Conservation (phyloP, 2,329 filamentous ascomycete species). For the Lachnellula arida region DNA sequence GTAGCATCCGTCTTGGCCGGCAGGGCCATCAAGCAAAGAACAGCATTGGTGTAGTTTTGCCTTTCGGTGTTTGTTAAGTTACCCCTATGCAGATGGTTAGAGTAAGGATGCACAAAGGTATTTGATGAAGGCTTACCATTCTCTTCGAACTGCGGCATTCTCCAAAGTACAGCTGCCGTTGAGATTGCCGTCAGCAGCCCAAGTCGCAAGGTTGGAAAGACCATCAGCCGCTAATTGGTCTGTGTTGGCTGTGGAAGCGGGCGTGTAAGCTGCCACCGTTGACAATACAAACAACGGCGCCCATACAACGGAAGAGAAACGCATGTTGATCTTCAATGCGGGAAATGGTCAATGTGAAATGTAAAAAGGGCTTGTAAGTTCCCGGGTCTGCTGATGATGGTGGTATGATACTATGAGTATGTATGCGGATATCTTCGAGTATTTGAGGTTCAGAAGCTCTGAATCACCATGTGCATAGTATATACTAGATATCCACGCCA, state of each 20-base stretch:
- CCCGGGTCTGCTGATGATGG: not conserved
- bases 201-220: constrained; percentile 31
- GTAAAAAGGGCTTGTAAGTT: not conserved
- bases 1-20: constrained; percentile 31
- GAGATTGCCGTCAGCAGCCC: constrained; percentile 17
- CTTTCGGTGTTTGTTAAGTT: constrained; percentile 15
- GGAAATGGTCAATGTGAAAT: not conserved
- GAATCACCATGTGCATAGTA: not conserved
- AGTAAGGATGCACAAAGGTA: not conserved
- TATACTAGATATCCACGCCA: constrained; percentile 23
- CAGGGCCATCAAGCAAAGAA: constrained; percentile 35
- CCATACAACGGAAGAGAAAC: constrained; percentile 18
- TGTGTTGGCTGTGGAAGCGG: constrained; percentile 21
- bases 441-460: not conserved
- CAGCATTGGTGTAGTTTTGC: constrained; percentile 34
- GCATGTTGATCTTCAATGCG: constrained; percentile 9
- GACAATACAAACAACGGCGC: constrained; percentile 13
- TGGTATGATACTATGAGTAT: not conserved
- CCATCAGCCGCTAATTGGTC: constrained; percentile 34
- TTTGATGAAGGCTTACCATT: constrained; percentile 35
- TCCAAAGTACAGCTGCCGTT: constrained; percentile 32
- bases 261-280: constrained; percentile 13
- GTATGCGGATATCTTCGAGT: not conserved
- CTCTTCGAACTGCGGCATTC: constrained; percentile 37
- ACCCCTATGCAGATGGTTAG: constrained; percentile 13